phyloP scores from a whole-genome alignment of 306 rosid species.

The Cyclanthera cordifolia region DNA sequence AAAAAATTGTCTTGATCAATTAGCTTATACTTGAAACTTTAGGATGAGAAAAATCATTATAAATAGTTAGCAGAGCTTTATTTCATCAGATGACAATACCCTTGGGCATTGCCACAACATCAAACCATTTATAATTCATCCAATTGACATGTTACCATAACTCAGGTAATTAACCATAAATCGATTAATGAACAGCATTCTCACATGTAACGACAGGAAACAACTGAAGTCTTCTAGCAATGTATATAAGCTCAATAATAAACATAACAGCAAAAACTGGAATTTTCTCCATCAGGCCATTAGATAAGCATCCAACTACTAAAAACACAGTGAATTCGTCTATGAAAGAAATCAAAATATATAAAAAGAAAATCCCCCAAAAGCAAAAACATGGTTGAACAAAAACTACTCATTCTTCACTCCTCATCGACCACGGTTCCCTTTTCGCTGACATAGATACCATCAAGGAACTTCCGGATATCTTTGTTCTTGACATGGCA shows the following conservation, averaged over 20 bases:
- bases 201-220: not conserved
- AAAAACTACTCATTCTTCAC: not conserved
- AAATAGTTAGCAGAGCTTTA: no score
- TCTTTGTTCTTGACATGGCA: conserved; percentile 11
- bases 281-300: not conserved
- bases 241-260: not conserved
- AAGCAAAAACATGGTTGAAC: not conserved
- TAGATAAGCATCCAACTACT: no score
- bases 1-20: no score
- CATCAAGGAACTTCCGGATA: conserved; percentile 9
- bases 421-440: not conserved
- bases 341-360: not conserved
- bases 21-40: no score
- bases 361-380: not conserved
- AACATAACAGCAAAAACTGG: not conserved
- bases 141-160: no score
- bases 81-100: no score
- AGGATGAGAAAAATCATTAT: no score
- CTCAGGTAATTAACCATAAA: not conserved
- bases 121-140: no score
- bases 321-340: conserved; percentile 3
- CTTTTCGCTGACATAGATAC: conserved; percentile 10
- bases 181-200: not conserved
- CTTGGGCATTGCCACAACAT: no score
- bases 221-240: not conserved